Evolutionary conservation across 768 basidiomycete genomes (phyloP).

Genomic region (Tricholoma saponaceum): DNA sequence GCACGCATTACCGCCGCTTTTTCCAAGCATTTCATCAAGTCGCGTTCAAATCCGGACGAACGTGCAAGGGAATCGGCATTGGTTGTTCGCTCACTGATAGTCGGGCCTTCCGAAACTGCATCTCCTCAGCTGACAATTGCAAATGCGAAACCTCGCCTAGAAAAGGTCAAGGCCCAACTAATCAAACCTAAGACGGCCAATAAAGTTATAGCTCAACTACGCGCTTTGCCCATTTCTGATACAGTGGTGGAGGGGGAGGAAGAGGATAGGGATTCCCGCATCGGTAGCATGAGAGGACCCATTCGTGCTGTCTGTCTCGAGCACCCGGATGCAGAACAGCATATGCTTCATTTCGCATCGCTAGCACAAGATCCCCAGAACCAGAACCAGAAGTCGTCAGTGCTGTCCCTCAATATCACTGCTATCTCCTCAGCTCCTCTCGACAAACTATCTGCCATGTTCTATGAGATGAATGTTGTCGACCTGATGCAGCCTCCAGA

Average conservation of each 20-base stretch:
- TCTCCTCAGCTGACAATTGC: constrained; percentile 36
- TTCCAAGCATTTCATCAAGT: constrained; percentile 26
- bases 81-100: constrained; percentile 62
- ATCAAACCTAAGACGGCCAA: constrained; percentile 63
- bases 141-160: constrained; percentile 48
- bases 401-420: constrained; percentile 18
- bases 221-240: constrained; percentile 49
- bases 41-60: constrained; percentile 45
- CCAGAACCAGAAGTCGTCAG: constrained; percentile 2
- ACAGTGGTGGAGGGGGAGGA: constrained; percentile 16
- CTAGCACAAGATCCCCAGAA: constrained; percentile 22
- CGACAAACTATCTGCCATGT: constrained; percentile 41
- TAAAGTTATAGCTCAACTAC: constrained; percentile 69
- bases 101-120: constrained; percentile 41
- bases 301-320: constrained; percentile 79
- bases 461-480: constrained; percentile 61
- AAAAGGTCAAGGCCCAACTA: constrained; percentile 65
- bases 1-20: constrained; percentile 30
- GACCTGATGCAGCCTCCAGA: constrained; percentile 57
- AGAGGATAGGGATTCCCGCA: constrained; percentile 8
- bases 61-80: constrained; percentile 62
- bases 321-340: constrained; percentile 57
- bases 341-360: constrained; percentile 54
- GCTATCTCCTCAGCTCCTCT: constrained; percentile 47
- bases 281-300: constrained; percentile 31